A percentile compares a stretch with the other conserved stretches of the same genome.
These are phyloP conservation scores for Aquilaria malaccensis DNA, from an alignment of 345 rosid species.

Conservation along the genomic window DNA sequence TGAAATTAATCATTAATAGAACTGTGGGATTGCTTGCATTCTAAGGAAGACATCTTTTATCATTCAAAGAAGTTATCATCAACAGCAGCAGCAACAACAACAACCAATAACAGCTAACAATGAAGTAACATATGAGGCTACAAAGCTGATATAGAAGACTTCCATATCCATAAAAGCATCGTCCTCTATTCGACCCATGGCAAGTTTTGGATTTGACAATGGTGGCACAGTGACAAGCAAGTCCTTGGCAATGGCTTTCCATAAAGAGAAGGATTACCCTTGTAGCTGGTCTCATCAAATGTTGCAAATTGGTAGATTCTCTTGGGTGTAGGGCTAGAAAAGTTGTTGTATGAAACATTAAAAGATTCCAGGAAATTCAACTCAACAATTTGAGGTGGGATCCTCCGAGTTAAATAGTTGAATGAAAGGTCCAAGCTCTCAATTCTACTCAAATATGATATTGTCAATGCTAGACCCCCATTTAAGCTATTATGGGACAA, in stretches of 20 bases:
- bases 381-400: conserved; percentile 15
- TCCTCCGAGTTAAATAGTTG: conserved; percentile 14
- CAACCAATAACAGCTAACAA: background rate
- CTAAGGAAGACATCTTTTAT: no score
- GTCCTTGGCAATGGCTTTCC: conserved; percentile 15
- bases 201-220: background rate
- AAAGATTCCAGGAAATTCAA: conserved; percentile 1
- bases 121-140: background rate
- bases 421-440: conserved; percentile 28
- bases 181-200: background rate
- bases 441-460: conserved; percentile 12
- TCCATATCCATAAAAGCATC: background rate
- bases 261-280: conserved; percentile 22
- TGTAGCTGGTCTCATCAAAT: conserved; percentile 15
- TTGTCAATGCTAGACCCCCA: conserved; percentile 12
- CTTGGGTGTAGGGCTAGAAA: conserved; percentile 16
- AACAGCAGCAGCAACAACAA: no score
- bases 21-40: no score
- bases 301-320: conserved; percentile 19
- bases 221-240: background rate
- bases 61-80: no score
- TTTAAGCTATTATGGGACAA: conserved; percentile 14
- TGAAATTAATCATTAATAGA: no score
- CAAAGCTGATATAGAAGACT: background rate
- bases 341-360: conserved; percentile 25